Evolutionary conservation across 345 rosid genomes (phyloP).

Genomic region (Raphanus raphanistrum): DNA sequence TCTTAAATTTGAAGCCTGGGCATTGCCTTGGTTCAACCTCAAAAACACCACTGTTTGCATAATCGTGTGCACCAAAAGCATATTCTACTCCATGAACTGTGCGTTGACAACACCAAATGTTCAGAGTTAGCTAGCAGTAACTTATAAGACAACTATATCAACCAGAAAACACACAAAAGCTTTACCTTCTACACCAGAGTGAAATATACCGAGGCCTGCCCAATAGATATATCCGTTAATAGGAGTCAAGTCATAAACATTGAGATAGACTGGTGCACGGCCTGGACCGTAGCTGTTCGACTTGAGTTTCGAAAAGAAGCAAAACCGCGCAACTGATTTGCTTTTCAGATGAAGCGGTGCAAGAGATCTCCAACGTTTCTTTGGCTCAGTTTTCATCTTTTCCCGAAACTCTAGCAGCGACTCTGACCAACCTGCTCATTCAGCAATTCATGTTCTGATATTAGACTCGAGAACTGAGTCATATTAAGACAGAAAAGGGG

Average conservation of each 20-base stretch:
- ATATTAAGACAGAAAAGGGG: neutral
- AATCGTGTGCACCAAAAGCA: conserved; percentile 97
- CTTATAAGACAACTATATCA: neutral
- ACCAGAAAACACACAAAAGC: conserved; percentile 22
- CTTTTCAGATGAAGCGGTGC: conserved; percentile 55
- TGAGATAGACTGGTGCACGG: conserved; percentile 78
- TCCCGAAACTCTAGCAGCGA: conserved; percentile 39
- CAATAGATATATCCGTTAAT: conserved; percentile 87
- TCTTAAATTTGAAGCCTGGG: conserved; percentile 96
- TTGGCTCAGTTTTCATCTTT: conserved; percentile 62
- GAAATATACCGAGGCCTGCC: conserved; percentile 97
- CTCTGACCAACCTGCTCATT: conserved; percentile 46
- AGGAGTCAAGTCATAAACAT: conserved; percentile 90
- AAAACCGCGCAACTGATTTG: conserved; percentile 68
- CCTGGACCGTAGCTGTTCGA: conserved; percentile 61
- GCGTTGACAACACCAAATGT: neutral
- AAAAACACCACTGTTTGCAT: conserved; percentile 83
- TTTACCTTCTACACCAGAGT: conserved; percentile 97
- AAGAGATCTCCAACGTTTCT: conserved; percentile 63
- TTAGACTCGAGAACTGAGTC: neutral
- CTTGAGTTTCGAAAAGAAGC: conserved; percentile 72
- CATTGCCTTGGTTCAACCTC: conserved; percentile 94
- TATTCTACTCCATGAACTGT: conserved; percentile 93
- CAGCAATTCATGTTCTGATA: neutral
- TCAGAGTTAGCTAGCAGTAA: conserved; percentile 14